A percentile compares a stretch with the other conserved stretches of the same genome.
These are phyloP conservation scores for Suhomyces taliae DNA, from an alignment of 1,139 yeast species.

Conservation along the genomic window DNA sequence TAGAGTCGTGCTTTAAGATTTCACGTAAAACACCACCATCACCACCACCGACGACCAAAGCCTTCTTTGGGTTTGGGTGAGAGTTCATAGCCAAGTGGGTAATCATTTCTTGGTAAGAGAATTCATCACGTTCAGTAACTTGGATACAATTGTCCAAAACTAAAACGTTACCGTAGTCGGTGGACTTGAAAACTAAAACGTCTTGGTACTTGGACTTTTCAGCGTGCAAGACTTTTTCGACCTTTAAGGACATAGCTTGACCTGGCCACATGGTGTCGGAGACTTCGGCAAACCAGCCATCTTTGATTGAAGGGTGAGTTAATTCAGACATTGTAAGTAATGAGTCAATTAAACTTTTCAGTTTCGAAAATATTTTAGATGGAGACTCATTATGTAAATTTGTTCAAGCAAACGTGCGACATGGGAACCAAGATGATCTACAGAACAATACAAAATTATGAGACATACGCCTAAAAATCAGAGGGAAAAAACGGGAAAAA, in stretches of 20 bases:
- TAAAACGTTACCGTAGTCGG: slow-evolving; percentile 86
- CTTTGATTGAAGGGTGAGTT: slow-evolving; percentile 68
- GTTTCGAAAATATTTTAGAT: too few relatives aligned
- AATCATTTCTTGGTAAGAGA: slow-evolving; percentile 94
- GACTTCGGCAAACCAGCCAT: slow-evolving; percentile 91
- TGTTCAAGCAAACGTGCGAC: too few relatives aligned
- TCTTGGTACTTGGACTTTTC: slow-evolving; percentile 82
- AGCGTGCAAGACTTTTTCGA: slow-evolving; percentile 76
- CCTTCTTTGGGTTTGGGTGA: slow-evolving; percentile 87
- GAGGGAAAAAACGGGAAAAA: too few relatives aligned
- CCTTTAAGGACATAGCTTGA: slow-evolving; percentile 85
- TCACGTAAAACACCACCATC: slow-evolving; percentile 96
- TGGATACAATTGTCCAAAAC: slow-evolving; percentile 91
- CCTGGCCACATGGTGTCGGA: slow-evolving; percentile 95
- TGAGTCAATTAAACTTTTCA: background rate
- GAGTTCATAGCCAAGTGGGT: slow-evolving; percentile 86
- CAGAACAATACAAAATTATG: too few relatives aligned
- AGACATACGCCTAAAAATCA: too few relatives aligned
- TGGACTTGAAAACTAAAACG: slow-evolving; percentile 79
- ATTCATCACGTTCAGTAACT: slow-evolving; percentile 93
- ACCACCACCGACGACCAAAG: slow-evolving; percentile 92
- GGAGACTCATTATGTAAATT: too few relatives aligned
- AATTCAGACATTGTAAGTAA: slow-evolving; percentile 36
- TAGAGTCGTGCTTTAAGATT: slow-evolving; percentile 78
- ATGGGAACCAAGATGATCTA: too few relatives aligned